Evolutionary conservation across 2,329 filamentous ascomycete species (phyloP).

Genomic region (Alternaria sp.): DNA sequence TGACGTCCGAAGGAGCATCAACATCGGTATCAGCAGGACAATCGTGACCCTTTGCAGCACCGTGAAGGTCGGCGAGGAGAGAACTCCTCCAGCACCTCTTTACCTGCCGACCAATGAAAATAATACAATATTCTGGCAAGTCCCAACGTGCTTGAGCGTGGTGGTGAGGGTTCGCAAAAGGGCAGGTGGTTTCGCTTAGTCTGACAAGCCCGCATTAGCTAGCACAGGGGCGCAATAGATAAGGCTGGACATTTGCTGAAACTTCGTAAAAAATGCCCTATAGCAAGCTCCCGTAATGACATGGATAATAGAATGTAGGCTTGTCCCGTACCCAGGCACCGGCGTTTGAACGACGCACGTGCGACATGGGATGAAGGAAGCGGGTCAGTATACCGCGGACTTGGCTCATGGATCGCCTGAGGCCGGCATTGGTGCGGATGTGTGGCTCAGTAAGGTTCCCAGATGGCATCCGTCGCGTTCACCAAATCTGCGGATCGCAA

Average conservation of each 20-base stretch:
- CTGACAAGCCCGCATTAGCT: background rate
- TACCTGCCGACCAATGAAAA: background rate
- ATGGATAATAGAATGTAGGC: background rate
- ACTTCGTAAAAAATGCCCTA: background rate
- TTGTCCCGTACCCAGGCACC: background rate
- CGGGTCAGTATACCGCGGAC: background rate
- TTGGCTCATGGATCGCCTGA: background rate
- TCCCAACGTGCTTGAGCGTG: background rate
- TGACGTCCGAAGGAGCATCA: background rate
- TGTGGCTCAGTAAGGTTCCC: background rate
- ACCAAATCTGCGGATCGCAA: background rate
- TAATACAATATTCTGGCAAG: background rate
- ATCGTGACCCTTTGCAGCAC: background rate
- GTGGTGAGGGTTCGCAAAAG: background rate
- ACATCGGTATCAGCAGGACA: background rate
- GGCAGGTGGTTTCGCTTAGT: conserved; percentile 8
- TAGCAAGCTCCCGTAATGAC: background rate
- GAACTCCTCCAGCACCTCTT: background rate
- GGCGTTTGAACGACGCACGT: conserved; percentile 1
- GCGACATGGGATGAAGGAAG: background rate
- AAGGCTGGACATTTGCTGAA: background rate
- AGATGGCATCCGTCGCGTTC: background rate
- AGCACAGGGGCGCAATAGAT: background rate
- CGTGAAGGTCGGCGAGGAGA: conserved; percentile 1
- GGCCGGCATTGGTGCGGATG: background rate